phyloP scores from a whole-genome alignment of 805 yeast genomes.

The Wickerhamiella sorbophila region DNA sequence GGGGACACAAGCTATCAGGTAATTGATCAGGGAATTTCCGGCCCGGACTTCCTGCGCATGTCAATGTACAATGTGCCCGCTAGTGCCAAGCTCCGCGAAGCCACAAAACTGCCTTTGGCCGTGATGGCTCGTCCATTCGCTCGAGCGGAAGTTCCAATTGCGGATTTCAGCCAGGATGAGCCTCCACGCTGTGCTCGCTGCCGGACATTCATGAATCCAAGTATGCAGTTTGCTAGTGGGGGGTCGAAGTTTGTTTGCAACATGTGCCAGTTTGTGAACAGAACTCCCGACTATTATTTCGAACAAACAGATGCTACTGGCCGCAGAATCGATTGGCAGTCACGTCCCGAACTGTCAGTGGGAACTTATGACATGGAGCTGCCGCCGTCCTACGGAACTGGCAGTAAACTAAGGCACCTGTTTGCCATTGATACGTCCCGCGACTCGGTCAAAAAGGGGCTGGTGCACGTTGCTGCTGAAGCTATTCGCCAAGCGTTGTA shows the following conservation, averaged over 20 bases:
- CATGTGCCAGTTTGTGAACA: conserved; percentile 66
- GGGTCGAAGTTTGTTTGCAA: conserved; percentile 65
- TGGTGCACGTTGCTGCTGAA: conserved; percentile 51
- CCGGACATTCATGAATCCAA: conserved; percentile 78
- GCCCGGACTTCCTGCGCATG: conserved; percentile 64
- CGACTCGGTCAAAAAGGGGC: conserved; percentile 42
- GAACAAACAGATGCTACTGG: conserved; percentile 48
- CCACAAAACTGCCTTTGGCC: conserved; percentile 70
- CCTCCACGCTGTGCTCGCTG: conserved; percentile 90
- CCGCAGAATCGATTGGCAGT: conserved; percentile 45
- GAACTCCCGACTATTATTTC: conserved; percentile 51
- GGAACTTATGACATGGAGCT: conserved; percentile 82
- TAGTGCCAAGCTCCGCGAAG: conserved; percentile 49
- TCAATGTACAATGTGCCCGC: conserved; percentile 76
- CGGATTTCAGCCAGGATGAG: conserved; percentile 40
- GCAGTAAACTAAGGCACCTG: conserved; percentile 40
- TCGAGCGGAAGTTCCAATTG: conserved; percentile 48
- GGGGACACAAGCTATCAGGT: conserved; percentile 58
- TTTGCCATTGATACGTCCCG: conserved; percentile 58
- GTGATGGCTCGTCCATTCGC: conserved; percentile 79
- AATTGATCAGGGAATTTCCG: conserved; percentile 72
- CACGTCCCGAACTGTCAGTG: conserved; percentile 59
- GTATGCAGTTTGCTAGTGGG: conserved; percentile 47
- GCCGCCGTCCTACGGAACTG: conserved; percentile 53
- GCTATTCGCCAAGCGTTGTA: conserved; percentile 48